Evolutionary conservation across 208 protist genomes (phyloP), one percentile per base, ranked within the genome.

Genomic region (Herpetomonas tarakana): DNA sequence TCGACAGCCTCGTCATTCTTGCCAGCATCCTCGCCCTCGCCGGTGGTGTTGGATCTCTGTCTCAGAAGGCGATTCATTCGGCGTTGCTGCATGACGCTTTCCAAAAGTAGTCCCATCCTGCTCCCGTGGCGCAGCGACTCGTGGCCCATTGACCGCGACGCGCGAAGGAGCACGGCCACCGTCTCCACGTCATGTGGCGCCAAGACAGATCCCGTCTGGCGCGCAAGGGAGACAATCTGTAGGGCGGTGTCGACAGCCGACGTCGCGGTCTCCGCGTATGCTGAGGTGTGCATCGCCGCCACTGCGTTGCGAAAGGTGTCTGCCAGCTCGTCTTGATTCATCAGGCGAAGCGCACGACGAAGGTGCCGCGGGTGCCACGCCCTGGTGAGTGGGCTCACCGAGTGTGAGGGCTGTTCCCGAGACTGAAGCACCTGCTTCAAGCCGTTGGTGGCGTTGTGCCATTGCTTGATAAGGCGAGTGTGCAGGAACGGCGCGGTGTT

Each of bases 391-490:
- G 52, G 61, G 25, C n/a, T 59, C 27, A 44, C 29, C 11, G 22
- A 64, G 24, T 51, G 56, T 50, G 54, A 62, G 47, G 38, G 60
- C 52, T 39, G 46, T 28, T 28, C 50, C 26, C 46, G 58, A 30
- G 14, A 25, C 9, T n/a, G 47, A 30, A 92, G 57, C 0, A 91
- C 51, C 31, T 38, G 28, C 27, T 58, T 52, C 28, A 94, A 63
- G n/a, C 82, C 84, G 14, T 53, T 57, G 3, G 80, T 70, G 18
- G 74, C 84, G 52, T 94, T 94, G 62, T 91, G 88, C 76, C 79
- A 94, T 63, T 94, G 88, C 55, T 88, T 85, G 41, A 74, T 76
- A 19, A 94, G 68, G n/a, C 84, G 83, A 14, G 66, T 83, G 58
- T 94, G 88, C 47, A 88, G 27, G 52, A 69, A 77, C 0, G 82